Percentiles rank a stretch among this genome's conserved stretches.
Conservation (phyloP, 106 monocot genomes). For the Dendrobium officinale region DNA sequence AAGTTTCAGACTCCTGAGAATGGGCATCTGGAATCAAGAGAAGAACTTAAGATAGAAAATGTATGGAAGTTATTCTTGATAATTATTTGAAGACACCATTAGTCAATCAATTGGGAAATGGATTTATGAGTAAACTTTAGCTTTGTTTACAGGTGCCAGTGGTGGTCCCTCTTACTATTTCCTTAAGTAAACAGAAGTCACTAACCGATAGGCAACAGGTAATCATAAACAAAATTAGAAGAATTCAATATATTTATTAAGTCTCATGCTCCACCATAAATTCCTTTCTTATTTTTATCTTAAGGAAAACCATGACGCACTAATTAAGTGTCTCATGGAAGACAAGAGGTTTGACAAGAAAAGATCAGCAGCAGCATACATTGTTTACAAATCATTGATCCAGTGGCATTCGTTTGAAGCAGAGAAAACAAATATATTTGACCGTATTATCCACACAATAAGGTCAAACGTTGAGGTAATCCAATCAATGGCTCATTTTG, state of each 20-base stretch:
- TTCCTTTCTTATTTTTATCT: not conserved
- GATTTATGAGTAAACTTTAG: not conserved
- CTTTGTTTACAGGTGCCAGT: constrained; percentile 35
- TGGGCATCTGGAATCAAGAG: constrained; percentile 29
- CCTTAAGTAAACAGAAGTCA: constrained; percentile 74
- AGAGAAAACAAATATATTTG: constrained; percentile 93
- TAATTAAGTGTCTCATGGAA: constrained; percentile 78
- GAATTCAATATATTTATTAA: not conserved
- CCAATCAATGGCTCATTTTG: not conserved
- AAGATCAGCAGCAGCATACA: constrained; percentile 59
- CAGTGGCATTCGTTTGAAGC: constrained; percentile 98
- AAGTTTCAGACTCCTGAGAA: constrained; percentile 45
- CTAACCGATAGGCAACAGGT: constrained; percentile 84
- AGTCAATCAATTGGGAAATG: not conserved
- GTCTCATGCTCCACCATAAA: not conserved
- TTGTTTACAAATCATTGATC: constrained; percentile 80
- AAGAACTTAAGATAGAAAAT: constrained; percentile 24
- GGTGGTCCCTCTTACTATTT: constrained; percentile 20
- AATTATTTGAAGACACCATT: not conserved
- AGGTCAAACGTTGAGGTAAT: constrained; percentile 73
- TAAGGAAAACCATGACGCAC: constrained; percentile 88
- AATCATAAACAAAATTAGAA: constrained; percentile 3
- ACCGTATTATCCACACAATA: constrained; percentile 87
- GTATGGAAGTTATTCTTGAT: constrained; percentile 21
- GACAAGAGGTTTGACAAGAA: constrained; percentile 76